Percentiles rank a stretch among this genome's conserved stretches.
Evolutionary conservation across 2,329 filamentous ascomycete species (phyloP).

Genomic region (Claviceps cyperi): DNA sequence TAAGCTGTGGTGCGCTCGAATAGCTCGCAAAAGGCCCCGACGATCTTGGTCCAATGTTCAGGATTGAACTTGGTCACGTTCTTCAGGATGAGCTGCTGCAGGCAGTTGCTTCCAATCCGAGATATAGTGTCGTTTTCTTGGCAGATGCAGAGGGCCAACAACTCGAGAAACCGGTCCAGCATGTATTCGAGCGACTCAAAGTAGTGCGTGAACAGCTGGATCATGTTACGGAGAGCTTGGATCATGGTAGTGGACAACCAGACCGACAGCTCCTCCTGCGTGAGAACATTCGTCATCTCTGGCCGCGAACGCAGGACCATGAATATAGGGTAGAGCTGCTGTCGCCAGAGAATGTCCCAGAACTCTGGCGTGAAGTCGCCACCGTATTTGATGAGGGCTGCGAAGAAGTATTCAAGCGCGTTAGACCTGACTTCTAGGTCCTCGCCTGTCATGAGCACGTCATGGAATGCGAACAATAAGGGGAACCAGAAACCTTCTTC

Average conservation of each 20-base stretch:
- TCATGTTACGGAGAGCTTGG: constrained; percentile 94
- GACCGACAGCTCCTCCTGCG: constrained; percentile 92
- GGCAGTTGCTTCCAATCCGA: constrained; percentile 91
- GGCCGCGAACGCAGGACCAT: constrained; percentile 93
- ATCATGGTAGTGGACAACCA: constrained; percentile 99
- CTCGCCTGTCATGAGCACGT: constrained; percentile 97
- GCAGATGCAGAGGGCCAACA: constrained; percentile 90
- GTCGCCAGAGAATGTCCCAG: constrained; percentile 96
- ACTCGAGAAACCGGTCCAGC: constrained; percentile 91
- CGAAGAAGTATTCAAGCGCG: constrained; percentile 93
- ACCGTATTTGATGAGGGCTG: constrained; percentile 78
- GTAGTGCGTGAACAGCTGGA: constrained; percentile 96
- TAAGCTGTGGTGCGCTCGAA: constrained; percentile 92
- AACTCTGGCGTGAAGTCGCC: constrained; percentile 86
- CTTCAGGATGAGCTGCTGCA: constrained; percentile 91
- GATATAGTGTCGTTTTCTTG: constrained; percentile 99
- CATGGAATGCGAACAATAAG: constrained; percentile 93
- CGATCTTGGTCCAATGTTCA: constrained; percentile 86
- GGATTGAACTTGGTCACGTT: constrained; percentile 85
- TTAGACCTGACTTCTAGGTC: constrained; percentile 87
- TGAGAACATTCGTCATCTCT: constrained; percentile 89
- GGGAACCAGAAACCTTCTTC: constrained; percentile 99
- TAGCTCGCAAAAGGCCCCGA: constrained; percentile 87
- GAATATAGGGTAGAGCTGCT: constrained; percentile 95
- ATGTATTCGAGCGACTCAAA: constrained; percentile 94